Evolutionary conservation across 208 protist genomes (phyloP).

Genomic region (Leishmania gerbilli): DNA sequence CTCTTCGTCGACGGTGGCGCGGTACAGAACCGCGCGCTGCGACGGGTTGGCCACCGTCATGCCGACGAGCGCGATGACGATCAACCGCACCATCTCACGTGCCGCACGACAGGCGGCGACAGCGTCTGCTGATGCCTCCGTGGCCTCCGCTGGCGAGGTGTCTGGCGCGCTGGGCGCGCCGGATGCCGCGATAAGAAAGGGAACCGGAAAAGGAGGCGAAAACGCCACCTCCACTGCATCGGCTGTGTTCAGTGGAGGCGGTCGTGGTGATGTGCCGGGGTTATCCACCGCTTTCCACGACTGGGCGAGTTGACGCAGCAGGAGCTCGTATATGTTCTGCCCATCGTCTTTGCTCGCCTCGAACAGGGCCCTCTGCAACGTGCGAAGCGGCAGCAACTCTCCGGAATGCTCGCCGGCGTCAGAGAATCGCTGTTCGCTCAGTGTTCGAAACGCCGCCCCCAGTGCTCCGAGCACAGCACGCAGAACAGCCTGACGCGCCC

Average conservation of each 20-base stretch:
- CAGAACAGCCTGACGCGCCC: slow-evolving; percentile 18
- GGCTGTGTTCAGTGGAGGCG: not conserved
- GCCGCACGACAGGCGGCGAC: not conserved
- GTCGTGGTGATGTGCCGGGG: not conserved
- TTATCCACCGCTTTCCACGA: slow-evolving; percentile 6
- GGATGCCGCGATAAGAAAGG: slow-evolving; percentile 6
- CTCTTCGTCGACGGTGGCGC: slow-evolving; percentile 26
- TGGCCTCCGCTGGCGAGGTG: not conserved
- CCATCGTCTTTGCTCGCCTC: slow-evolving; percentile 21
- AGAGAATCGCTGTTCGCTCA: not conserved
- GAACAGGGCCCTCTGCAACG: slow-evolving; percentile 26
- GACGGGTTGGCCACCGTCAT: slow-evolving; percentile 31
- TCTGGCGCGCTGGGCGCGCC: not conserved
- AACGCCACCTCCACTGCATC: not conserved
- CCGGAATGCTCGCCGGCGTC: not conserved
- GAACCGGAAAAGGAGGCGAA: not conserved
- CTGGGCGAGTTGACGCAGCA: slow-evolving; percentile 23
- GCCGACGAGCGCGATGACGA: slow-evolving; percentile 19
- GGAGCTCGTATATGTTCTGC: slow-evolving; percentile 25
- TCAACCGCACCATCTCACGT: slow-evolving; percentile 18
- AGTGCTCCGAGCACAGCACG: slow-evolving; percentile 10
- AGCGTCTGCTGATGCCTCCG: not conserved
- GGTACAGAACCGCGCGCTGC: slow-evolving; percentile 30
- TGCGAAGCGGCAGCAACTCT: slow-evolving; percentile 33
- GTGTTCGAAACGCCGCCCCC: slow-evolving; percentile 12